Percentiles rank a stretch among this genome's conserved stretches.
Evolutionary conservation across 306 rosid species (phyloP).

Genomic region (Sindora glabra): DNA sequence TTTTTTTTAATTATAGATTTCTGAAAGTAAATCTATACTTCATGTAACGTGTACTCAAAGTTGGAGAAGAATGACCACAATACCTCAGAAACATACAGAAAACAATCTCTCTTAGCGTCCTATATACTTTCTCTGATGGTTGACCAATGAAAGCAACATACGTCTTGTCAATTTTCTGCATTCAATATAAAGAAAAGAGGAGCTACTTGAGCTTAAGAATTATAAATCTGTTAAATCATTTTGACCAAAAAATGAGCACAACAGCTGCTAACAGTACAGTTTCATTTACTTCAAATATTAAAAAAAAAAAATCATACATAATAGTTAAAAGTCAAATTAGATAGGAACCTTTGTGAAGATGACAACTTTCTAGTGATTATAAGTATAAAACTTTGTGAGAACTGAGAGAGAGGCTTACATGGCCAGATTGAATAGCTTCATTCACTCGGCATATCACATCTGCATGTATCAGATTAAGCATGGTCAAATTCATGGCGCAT

Average conservation of each 20-base stretch:
- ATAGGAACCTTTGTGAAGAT: no score
- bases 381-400: constrained; percentile 3
- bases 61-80: no score
- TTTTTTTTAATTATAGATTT: no score
- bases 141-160: constrained; percentile 86
- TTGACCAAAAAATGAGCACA: no score
- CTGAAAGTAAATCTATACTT: no score
- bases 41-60: no score
- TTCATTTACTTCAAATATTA: no score
- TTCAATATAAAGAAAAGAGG: constrained; percentile 7
- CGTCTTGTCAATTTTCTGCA: constrained; percentile 91
- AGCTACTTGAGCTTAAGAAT: constrained; percentile 2
- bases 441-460: constrained; percentile 86
- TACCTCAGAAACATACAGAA: constrained; percentile 86
- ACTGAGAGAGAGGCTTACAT: constrained; percentile 66
- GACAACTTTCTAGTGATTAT: no score
- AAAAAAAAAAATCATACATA: no score
- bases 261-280: no score
- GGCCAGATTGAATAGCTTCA: constrained; percentile 89
- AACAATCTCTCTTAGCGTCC: constrained; percentile 85
- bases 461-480: constrained; percentile 35
- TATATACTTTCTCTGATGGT: constrained; percentile 72
- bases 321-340: no score
- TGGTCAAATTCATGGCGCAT: constrained; percentile 4
- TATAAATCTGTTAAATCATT: not conserved